Percentiles rank a stretch among this genome's conserved stretches.
phyloP scores from a whole-genome alignment of 140 eudicot genomes.

The Erigeron philadelphicus region DNA sequence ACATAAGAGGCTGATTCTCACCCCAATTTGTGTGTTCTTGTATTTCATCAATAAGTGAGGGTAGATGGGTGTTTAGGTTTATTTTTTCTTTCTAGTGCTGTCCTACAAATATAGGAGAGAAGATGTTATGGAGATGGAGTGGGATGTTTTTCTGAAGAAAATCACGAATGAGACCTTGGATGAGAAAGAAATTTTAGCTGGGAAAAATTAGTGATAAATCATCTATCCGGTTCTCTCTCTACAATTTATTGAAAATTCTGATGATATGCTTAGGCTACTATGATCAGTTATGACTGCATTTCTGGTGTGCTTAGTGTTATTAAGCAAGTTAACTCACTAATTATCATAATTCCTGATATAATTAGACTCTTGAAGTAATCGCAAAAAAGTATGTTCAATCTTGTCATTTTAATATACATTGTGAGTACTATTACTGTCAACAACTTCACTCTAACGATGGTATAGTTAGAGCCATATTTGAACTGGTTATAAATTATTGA shows the following conservation, averaged over 20 bases:
- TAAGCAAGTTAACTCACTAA: background rate
- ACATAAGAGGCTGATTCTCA: too few relatives aligned
- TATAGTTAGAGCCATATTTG: too few relatives aligned
- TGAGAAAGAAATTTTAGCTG: background rate
- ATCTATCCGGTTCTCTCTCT: background rate
- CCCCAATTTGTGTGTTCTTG: too few relatives aligned
- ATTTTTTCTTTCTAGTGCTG: background rate
- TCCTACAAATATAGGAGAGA: too few relatives aligned
- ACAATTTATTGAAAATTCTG: background rate
- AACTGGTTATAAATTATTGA: background rate
- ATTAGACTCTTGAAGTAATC: background rate
- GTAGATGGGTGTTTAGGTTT: background rate
- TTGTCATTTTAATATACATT: background rate
- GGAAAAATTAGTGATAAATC: background rate
- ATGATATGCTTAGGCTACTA: slow-evolving; percentile 8
- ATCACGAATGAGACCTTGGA: background rate
- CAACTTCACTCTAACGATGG: background rate
- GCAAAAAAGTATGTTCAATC: background rate
- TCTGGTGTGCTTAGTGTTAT: slow-evolving; percentile 1
- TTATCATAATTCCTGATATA: background rate
- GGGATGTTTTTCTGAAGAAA: background rate
- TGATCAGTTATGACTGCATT: slow-evolving; percentile 1
- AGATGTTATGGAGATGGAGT: background rate
- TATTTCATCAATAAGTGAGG: too few relatives aligned
- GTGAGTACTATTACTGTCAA: background rate